Conservation (phyloP, 1,139 yeast species). For the Pichia sp. region DNA sequence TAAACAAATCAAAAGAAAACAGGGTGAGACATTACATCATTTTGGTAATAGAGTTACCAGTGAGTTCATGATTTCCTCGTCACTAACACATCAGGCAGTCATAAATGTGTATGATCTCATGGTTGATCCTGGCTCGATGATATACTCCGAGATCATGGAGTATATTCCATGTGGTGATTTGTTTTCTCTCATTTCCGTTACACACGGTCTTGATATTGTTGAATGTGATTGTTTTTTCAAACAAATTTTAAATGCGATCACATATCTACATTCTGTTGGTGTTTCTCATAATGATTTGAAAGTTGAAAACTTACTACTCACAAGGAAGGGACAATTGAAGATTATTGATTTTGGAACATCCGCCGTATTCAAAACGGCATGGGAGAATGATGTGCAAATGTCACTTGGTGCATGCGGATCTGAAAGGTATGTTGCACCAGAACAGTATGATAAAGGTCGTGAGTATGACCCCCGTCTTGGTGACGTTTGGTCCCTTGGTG, state of each 20-base stretch:
- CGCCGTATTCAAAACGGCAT: conserved; percentile 64
- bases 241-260: conserved; percentile 56
- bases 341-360: conserved; percentile 73
- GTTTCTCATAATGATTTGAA: conserved; percentile 73
- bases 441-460: conserved; percentile 39
- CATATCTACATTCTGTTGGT: conserved; percentile 65
- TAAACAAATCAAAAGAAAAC: conserved; percentile 53
- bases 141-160: conserved; percentile 73
- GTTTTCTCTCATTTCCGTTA: conserved; percentile 36
- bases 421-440: conserved; percentile 71
- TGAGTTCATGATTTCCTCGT: conserved; percentile 70
- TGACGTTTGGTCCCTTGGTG: conserved; percentile 68
- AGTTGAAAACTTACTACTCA: conserved; percentile 55
- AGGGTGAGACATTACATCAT: conserved; percentile 46
- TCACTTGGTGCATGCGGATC: conserved; percentile 66
- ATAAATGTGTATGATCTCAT: conserved; percentile 63
- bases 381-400: conserved; percentile 51
- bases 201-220: conserved; percentile 37
- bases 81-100: conserved; percentile 62
- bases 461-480: conserved; percentile 55
- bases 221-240: conserved; percentile 69
- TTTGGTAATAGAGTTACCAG: conserved; percentile 66
- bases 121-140: conserved; percentile 41
- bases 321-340: conserved; percentile 44
- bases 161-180: conserved; percentile 72